These are phyloP conservation scores for Phytophthora rubi DNA, from an alignment of 352 stramenopile genomes.

Conservation along the genomic window DNA sequence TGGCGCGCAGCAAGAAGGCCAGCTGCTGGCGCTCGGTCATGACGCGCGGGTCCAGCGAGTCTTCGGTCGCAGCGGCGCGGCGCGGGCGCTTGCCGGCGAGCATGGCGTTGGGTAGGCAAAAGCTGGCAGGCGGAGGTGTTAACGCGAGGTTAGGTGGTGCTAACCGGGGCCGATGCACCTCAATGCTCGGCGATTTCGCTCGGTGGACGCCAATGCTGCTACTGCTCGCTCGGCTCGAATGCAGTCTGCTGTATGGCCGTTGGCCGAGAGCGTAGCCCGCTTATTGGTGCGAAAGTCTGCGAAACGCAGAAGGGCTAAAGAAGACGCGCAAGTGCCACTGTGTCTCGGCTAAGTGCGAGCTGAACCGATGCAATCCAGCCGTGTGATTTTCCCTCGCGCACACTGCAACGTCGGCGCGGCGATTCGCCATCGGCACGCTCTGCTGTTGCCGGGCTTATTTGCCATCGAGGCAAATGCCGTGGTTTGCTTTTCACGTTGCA, in stretches of 20 bases:
- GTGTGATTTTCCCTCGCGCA: constrained; percentile 2
- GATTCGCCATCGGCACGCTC: neutral
- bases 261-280: constrained; percentile 22
- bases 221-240: constrained; percentile 18
- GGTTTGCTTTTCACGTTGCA: neutral
- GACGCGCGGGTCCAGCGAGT: constrained; percentile 58
- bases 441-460: too few species aligned
- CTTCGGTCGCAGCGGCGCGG: constrained; percentile 32
- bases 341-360: constrained; percentile 30
- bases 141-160: too few species aligned
- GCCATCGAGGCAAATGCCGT: too few species aligned
- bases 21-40: constrained; percentile 89
- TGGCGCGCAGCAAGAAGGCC: constrained; percentile 81
- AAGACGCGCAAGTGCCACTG: constrained; percentile 30
- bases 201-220: constrained; percentile 37
- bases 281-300: constrained; percentile 28
- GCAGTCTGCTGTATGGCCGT: constrained; percentile 31
- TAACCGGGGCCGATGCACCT: constrained; percentile 21
- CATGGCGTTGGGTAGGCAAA: constrained; percentile 13
- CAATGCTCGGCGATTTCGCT: constrained; percentile 38
- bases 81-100: constrained; percentile 39
- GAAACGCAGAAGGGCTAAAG: constrained; percentile 33
- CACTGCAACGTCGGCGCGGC: constrained; percentile 3
- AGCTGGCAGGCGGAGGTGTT: neutral
- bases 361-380: constrained; percentile 31